Evolutionary conservation across 2,329 filamentous ascomycete species (phyloP).

Genomic region (Onygenales sp.): DNA sequence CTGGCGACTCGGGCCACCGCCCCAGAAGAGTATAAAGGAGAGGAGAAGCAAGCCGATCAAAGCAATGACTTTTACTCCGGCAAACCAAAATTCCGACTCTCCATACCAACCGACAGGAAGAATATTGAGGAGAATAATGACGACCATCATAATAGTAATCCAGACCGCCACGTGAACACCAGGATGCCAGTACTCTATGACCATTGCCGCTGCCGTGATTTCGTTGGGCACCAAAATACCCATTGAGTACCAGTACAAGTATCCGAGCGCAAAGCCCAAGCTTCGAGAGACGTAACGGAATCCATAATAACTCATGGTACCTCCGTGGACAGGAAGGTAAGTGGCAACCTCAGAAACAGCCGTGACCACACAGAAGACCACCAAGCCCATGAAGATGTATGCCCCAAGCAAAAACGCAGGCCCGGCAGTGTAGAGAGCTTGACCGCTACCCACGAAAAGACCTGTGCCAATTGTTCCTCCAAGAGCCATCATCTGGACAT

Average conservation of each 20-base stretch:
- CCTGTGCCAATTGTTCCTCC: constrained; percentile 35
- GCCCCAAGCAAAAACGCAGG: constrained; percentile 44
- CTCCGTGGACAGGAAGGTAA: constrained; percentile 36
- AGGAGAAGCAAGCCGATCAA: constrained; percentile 43
- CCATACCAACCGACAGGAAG: constrained; percentile 43
- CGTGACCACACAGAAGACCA: constrained; percentile 41
- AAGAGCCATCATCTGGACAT: constrained; percentile 34
- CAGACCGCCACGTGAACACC: constrained; percentile 36
- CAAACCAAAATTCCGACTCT: constrained; percentile 47
- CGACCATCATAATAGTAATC: constrained; percentile 49
- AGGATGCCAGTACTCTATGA: constrained; percentile 53
- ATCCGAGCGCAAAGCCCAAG: constrained; percentile 34
- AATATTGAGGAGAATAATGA: constrained; percentile 44
- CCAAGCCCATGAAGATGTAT: constrained; percentile 40
- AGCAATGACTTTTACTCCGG: constrained; percentile 42
- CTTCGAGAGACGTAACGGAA: constrained; percentile 35
- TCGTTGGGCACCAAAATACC: constrained; percentile 46
- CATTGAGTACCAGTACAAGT: constrained; percentile 39
- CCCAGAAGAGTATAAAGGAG: constrained; percentile 47
- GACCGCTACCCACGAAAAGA: constrained; percentile 46
- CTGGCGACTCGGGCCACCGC: constrained; percentile 44
- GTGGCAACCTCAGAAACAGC: constrained; percentile 33
- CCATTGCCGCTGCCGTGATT: constrained; percentile 55
- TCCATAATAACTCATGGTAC: constrained; percentile 35
- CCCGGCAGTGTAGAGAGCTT: constrained; percentile 44